Conservation (phyloP, 345 rosid species). For the Populus nigra region DNA sequence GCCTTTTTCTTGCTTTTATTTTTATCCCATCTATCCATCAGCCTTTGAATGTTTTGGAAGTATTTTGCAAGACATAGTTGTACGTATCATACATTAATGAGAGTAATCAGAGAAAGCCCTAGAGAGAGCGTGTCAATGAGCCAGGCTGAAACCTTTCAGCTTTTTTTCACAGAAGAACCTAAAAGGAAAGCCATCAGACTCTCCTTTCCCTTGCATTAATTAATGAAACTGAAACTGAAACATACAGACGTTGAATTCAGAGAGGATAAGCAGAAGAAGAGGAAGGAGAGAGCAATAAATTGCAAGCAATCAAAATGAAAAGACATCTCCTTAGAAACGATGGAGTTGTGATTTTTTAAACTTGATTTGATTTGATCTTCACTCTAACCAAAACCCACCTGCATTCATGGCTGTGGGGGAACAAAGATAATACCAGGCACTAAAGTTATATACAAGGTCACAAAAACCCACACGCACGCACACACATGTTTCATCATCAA, state of each 20-base stretch:
- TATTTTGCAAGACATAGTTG: conserved; percentile 14
- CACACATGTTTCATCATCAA: conserved; percentile 18
- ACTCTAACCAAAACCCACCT: conserved; percentile 41
- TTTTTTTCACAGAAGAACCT: conserved; percentile 11
- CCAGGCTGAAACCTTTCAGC: conserved; percentile 27
- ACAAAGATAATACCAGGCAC: conserved; percentile 30
- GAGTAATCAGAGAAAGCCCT: conserved; percentile 42
- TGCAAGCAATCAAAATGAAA: conserved; percentile 33
- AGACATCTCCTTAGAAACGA: conserved; percentile 6
- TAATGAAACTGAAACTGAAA: conserved; percentile 42
- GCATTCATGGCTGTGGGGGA: conserved; percentile 39
- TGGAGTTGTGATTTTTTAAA: conserved; percentile 18
- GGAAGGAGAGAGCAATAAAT: conserved; percentile 22
- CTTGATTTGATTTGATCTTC: conserved; percentile 23
- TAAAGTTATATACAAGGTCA: conserved; percentile 41
- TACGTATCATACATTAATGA: conserved; percentile 33
- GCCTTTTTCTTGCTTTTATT: background rate
- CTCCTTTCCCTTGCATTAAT: conserved; percentile 26
- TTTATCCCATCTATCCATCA: conserved; percentile 6
- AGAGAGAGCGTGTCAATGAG: conserved; percentile 31
- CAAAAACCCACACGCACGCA: conserved; percentile 46
- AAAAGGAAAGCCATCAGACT: conserved; percentile 19
- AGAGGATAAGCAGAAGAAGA: conserved; percentile 2
- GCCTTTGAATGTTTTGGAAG: conserved; percentile 8
- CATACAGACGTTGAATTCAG: conserved; percentile 36